These are phyloP conservation scores for Diddensiella santjacobensis DNA, from an alignment of 805 yeast genomes.

Conservation along the genomic window DNA sequence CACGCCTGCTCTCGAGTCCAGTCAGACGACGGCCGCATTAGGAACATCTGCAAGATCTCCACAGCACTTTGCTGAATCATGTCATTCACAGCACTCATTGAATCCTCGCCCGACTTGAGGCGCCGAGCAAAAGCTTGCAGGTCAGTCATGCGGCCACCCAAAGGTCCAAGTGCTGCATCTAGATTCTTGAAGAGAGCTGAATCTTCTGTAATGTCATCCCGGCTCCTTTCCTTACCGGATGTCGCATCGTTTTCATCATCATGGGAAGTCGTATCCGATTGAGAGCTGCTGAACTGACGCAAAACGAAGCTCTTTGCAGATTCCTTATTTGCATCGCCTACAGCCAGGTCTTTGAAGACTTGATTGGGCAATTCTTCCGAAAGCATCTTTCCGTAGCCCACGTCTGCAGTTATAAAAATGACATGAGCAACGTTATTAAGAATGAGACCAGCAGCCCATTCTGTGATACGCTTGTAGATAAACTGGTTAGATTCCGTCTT, in stretches of 20 bases:
- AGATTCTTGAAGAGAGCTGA: slow-evolving; percentile 35
- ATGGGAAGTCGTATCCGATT: slow-evolving; percentile 40
- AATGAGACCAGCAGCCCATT: slow-evolving; percentile 81
- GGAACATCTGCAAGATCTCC: slow-evolving; percentile 78
- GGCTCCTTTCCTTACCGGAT: slow-evolving; percentile 29
- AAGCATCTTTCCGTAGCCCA: slow-evolving; percentile 66
- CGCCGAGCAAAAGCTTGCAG: slow-evolving; percentile 87
- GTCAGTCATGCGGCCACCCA: slow-evolving; percentile 95
- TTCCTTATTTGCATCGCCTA: slow-evolving; percentile 75
- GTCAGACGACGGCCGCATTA: slow-evolving; percentile 39
- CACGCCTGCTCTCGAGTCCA: slow-evolving; percentile 84
- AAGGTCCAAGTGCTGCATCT: slow-evolving; percentile 58
- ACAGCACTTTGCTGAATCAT: slow-evolving; percentile 83
- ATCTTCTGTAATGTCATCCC: slow-evolving; percentile 9
- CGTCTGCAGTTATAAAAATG: slow-evolving; percentile 79
- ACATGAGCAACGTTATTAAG: slow-evolving; percentile 85
- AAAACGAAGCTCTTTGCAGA: slow-evolving; percentile 60
- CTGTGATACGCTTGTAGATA: slow-evolving; percentile 70
- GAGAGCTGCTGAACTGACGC: slow-evolving; percentile 16
- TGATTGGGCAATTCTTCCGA: slow-evolving; percentile 78
- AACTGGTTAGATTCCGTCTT: slow-evolving; percentile 60
- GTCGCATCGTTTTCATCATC: slow-evolving; percentile 28
- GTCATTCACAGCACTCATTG: slow-evolving; percentile 68
- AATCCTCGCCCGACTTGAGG: slow-evolving; percentile 80
- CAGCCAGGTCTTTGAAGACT: slow-evolving; percentile 67